phyloP scores from a whole-genome alignment of 139 green algal species.

The Auxenochlorella pyrenoidosa region DNA sequence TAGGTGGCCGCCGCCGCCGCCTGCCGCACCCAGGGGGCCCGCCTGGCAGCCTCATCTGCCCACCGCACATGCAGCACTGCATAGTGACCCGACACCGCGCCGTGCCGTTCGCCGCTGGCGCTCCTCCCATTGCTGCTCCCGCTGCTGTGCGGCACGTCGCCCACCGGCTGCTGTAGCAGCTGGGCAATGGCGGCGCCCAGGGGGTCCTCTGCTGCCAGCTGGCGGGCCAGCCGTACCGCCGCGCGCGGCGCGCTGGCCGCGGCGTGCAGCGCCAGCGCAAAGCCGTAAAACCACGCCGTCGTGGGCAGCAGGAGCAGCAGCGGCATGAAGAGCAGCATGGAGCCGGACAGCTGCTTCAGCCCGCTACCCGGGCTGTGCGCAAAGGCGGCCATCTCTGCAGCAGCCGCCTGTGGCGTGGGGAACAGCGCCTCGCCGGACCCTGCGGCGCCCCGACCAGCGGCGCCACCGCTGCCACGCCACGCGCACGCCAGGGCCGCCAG shows the following conservation, averaged over 20 bases:
- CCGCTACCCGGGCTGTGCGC: not conserved
- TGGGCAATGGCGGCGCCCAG: not conserved
- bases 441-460: not conserved
- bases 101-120: not conserved
- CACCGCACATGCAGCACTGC: not conserved
- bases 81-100: not conserved
- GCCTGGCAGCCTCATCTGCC: not conserved
- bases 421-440: not conserved
- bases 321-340: slow-evolving; percentile 36
- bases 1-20: not conserved
- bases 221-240: not conserved
- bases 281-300: slow-evolving; percentile 15
- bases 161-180: not conserved
- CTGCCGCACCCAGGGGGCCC: not conserved
- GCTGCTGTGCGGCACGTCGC: not conserved
- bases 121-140: not conserved
- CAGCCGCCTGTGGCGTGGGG: not conserved
- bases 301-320: slow-evolving; percentile 43
- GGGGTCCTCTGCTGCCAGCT: not conserved
- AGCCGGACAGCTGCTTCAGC: slow-evolving; percentile 24
- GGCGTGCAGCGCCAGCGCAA: not conserved
- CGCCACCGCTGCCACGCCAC: no score
- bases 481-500: not conserved
- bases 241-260: not conserved
- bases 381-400: not conserved